Evolutionary conservation across 805 yeast genomes (phyloP), one percentile per base, ranked within the genome.

Genomic region (Schwanniomyces vanrijiae): DNA sequence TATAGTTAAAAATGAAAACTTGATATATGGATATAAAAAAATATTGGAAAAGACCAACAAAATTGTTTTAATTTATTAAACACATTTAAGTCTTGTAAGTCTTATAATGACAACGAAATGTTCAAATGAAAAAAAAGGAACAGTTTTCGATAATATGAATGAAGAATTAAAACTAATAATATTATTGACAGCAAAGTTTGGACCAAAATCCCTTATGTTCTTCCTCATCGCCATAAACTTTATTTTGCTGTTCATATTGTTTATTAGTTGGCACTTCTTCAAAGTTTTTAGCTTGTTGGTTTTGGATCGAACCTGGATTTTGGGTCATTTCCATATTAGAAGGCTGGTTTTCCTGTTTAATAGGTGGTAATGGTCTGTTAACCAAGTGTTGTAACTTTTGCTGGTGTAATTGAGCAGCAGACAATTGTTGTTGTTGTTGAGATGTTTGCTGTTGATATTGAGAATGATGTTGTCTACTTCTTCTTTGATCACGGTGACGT

Each of bases 351-450:
- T 73, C 78, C 56, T 71, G 77, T 54, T 71, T 72, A 50, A 73
- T 73, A 2, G 78, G 77, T 31, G 78, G 78, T 55, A 73, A 69
- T 10, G 78, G 78, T 48, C 78, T 61, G 60, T 73, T 73, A 48
- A 73, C 76, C 64, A 73, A 70, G 54, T 71, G 75, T 55, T 73
- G 78, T 59, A 73, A 69, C 59, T 73, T 73, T 53, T 72, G 77
- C 59, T 73, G 78, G 57, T 73, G 77, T 46, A 73, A 71, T 58
- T 73, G 77, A 28, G 76, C 77, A 5, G 76, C 76, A n/a, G 68
- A 56, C 50, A 68, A 59, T 55, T 69, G 76, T 47, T 68, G 70
- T 42, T 65, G 71, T 37, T 55, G 55, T 25, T 33, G 51, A 20
- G 50, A 38, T 43, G 47, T 50, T 45, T 56, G 55, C 20, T 31